Conservation (phyloP, 1,139 yeast genomes). For the Yarrowia galli region DNA sequence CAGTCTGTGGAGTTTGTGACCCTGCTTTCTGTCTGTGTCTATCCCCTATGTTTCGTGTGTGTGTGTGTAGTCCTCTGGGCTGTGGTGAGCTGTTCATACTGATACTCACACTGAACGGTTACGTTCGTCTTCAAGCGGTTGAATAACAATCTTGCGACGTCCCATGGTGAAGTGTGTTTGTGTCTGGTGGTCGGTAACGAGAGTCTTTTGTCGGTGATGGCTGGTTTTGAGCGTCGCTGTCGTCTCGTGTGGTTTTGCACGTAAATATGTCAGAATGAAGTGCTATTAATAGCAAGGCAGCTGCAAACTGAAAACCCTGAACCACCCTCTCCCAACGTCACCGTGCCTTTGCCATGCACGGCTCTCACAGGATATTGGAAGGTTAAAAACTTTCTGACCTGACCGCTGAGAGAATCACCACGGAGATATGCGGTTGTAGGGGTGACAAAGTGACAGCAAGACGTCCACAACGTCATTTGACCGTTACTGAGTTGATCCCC, state of each 20-base stretch:
- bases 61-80: no score
- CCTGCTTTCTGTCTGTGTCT: neutral
- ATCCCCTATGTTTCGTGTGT: neutral
- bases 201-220: neutral
- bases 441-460: no score
- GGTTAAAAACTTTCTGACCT: constrained; percentile 5
- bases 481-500: neutral
- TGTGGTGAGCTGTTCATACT: no score
- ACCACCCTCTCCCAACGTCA: constrained; percentile 34
- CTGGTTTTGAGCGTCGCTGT: neutral
- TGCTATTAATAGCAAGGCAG: constrained; percentile 38
- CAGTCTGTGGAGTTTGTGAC: no score
- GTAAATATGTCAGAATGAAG: constrained; percentile 25
- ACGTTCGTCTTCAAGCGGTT: constrained; percentile 89
- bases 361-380: constrained; percentile 36
- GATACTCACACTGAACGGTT: constrained; percentile 61
- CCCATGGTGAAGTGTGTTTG: constrained; percentile 65
- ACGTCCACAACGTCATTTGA: no score
- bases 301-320: constrained; percentile 36
- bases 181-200: neutral
- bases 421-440: no score
- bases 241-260: constrained; percentile 27
- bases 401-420: no score
- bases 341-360: constrained; percentile 18
- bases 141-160: constrained; percentile 92